Evolutionary conservation across 1,284 basidiomycete species (phyloP), one percentile per base, ranked within the genome.

Genomic region (Austroboletus rostrupii): DNA sequence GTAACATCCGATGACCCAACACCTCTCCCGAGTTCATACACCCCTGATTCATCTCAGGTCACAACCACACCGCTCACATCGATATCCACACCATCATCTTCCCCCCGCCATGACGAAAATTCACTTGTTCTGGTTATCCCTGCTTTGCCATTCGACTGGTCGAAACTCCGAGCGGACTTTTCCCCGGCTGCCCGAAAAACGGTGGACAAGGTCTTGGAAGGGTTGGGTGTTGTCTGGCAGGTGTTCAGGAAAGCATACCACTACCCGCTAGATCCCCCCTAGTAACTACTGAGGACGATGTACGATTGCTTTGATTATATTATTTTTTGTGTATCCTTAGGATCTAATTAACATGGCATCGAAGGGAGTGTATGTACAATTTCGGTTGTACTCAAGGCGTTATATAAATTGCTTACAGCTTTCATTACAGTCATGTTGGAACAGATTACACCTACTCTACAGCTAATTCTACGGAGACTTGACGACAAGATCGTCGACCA

Each of bases 261-360:
- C 61, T 81, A 82, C 60, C 79, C 80, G 13, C 59, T 81, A 46
- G 73, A 77, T 57, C 78, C 80, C 39, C 73, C 77, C 26, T 67
- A 59, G 62, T 17, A 17, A 28, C 29, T 45, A 12, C 19, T 23
- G 19, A 17, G 17, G 16, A 20, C 20, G 11, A 31, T 52, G 44
- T 53, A 45, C 44, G 49, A 48, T 42, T 50, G 39, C 33, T 57
- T 31, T 46, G 20, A 35, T 43, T 44, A 45, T 16, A 13, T 39
- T 39, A 7, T 46, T 43, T 21, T 41, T 36, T 38, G 26, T 61
- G 59, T 64, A 60, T 64, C 43, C 37, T 5, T 38, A 38, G 17
- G 12, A 17, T 17, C 14, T 17, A n/a, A 16, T 16, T n/a, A n/a
- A 9, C 14, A n/a, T 37, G 35, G 32, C 16, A 31, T 31, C 29